Evolutionary conservation across 2,329 filamentous ascomycete species (phyloP), one percentile per base, ranked within the genome.

Genomic region (Fusarium abutilonis): DNA sequence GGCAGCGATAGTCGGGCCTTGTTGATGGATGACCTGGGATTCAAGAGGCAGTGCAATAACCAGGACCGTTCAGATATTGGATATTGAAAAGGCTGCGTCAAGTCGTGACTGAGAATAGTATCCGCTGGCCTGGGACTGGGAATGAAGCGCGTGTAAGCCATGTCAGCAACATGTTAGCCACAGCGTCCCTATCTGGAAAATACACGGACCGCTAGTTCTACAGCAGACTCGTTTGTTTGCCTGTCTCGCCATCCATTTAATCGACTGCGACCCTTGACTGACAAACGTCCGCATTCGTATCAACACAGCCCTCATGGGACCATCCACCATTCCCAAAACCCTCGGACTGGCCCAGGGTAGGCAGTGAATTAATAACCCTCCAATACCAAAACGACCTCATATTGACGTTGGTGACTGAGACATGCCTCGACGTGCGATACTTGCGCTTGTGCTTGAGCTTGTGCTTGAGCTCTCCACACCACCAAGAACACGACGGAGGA

Each of bases 301-400:
- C 45, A 47, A 31, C 46, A 45, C 51, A 52, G n/a, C 36, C 55
- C 44, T 57, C 47, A 49, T 38, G 17, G 53, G 52, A 42, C 26
- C 56, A 36, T 38, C 36, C 45, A 41, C 52, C 54, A 63, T 52
- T 26, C 60, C 56, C 39, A 50, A 58, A 64, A 46, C 31, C 31
- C 26, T 32, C 26, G 23, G 29, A 11, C 36, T 23, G 38, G 45
- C 40, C 52, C 63, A 53, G 62, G 57, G 62, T 64, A 21, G 36
- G 56, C 14, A 36, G 50, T 39, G 42, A 43, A 28, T 26, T 17
- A 47, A 42, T 21, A 21, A 55, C 31, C 26, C 13, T 39, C 21
- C 36, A 46, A 26, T 15, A 44, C 28, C 50, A 42, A 17, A 32
- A 49, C 46, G 62, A 60, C 62, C 63, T 64, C 62, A 64, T 66